Evolutionary conservation across 2,329 filamentous ascomycete species (phyloP).

Genomic region (Verticillium dahliae): DNA sequence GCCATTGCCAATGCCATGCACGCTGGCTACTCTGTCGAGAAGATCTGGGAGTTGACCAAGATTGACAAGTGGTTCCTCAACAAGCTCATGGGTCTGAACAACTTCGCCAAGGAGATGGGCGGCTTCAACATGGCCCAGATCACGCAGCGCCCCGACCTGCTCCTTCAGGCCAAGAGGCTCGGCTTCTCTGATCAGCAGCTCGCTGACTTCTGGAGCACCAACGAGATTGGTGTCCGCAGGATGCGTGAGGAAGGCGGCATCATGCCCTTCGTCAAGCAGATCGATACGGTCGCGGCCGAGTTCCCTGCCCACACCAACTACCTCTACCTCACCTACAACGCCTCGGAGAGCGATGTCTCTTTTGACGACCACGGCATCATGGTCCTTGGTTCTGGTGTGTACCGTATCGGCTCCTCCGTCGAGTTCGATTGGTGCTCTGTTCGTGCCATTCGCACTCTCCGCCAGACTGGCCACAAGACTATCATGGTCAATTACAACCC

Average conservation of each 20-base stretch:
- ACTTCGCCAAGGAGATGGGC: slow-evolving; percentile 78
- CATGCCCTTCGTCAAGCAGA: slow-evolving; percentile 89
- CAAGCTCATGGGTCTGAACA: slow-evolving; percentile 82
- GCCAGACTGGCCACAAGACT: slow-evolving; percentile 80
- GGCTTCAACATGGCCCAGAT: slow-evolving; percentile 59
- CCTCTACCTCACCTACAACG: slow-evolving; percentile 93
- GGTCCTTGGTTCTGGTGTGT: slow-evolving; percentile 93
- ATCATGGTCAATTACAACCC: slow-evolving; percentile 96
- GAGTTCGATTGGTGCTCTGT: slow-evolving; percentile 99
- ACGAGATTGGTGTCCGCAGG: slow-evolving; percentile 82
- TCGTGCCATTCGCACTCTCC: slow-evolving; percentile 82
- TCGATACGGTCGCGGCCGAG: slow-evolving; percentile 95
- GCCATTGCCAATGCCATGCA: slow-evolving; percentile 98
- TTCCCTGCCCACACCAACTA: slow-evolving; percentile 96
- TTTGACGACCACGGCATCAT: slow-evolving; percentile 92
- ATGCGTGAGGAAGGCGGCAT: slow-evolving; percentile 82
- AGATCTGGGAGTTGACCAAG: slow-evolving; percentile 97
- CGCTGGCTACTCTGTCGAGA: slow-evolving; percentile 85
- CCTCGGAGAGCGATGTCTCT: slow-evolving; percentile 70
- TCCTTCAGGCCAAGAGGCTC: slow-evolving; percentile 83
- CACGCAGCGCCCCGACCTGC: slow-evolving; percentile 54
- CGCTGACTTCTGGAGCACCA: slow-evolving; percentile 89
- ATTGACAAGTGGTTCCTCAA: slow-evolving; percentile 98
- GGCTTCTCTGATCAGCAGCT: slow-evolving; percentile 93
- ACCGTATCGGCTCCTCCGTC: slow-evolving; percentile 94